Evolutionary conservation across 768 basidiomycete species (phyloP).

Genomic region (Lactifluus subvellereus): DNA sequence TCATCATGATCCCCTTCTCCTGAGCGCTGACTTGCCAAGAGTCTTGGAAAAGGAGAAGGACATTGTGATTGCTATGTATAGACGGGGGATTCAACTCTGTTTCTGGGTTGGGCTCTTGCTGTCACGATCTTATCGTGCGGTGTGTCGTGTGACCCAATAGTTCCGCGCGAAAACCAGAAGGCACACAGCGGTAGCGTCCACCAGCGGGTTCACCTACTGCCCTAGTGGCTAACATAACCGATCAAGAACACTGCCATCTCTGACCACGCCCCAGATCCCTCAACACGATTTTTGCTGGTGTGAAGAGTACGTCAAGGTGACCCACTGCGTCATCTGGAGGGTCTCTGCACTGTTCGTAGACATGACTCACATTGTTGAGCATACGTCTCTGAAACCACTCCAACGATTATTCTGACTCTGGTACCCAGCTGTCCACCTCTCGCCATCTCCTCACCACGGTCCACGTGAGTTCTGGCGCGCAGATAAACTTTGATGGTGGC

Average conservation of each 20-base stretch:
- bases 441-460: background rate
- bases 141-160: background rate
- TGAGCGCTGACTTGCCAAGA: background rate
- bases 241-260: background rate
- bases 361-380: too few species aligned
- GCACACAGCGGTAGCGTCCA: background rate
- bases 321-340: background rate
- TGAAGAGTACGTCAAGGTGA: background rate
- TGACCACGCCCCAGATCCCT: background rate
- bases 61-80: background rate
- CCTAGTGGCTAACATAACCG: background rate
- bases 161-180: background rate
- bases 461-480: background rate
- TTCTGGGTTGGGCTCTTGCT: background rate
- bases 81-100: background rate
- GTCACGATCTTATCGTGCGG: background rate
- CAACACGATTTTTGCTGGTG: background rate
- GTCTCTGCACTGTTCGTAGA: too few species aligned
- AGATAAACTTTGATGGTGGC: constrained; percentile 7
- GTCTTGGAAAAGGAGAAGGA: background rate
- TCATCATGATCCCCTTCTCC: background rate
- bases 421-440: background rate
- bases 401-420: background rate
- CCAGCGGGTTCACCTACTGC: background rate
- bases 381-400: too few species aligned